These are phyloP conservation scores for Dianthus caryophyllus DNA, from an alignment of 148 eudicot genomes.

Conservation along the genomic window DNA sequence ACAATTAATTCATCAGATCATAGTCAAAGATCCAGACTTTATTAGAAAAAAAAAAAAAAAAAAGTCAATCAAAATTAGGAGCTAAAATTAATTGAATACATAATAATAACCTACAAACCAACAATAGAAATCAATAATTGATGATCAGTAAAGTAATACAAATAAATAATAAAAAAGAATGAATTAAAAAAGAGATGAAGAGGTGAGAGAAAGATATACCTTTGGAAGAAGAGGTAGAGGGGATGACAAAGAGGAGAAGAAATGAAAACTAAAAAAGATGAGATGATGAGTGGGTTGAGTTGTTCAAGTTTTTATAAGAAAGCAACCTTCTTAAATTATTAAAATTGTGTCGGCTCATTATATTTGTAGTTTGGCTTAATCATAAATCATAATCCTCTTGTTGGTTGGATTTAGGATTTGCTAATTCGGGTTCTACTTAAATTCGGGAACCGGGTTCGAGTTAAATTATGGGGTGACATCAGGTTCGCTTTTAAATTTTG, in stretches of 20 bases:
- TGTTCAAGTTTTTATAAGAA: slow-evolving; percentile 9
- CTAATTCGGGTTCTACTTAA: too few species aligned
- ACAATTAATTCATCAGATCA: background rate
- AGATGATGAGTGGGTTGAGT: slow-evolving; percentile 2
- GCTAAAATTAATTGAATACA: too few species aligned
- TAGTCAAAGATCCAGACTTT: slow-evolving; percentile 4
- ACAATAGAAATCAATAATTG: background rate
- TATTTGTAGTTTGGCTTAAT: too few species aligned
- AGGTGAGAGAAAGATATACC: slow-evolving; percentile 8
- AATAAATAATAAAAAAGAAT: background rate
- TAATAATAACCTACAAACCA: too few species aligned
- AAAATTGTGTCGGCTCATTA: too few species aligned
- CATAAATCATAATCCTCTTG: too few species aligned
- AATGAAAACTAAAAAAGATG: background rate
- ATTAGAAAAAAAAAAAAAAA: background rate
- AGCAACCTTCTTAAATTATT: background rate
- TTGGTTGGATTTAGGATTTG: too few species aligned
- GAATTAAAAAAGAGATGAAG: background rate
- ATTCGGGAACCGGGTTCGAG: too few species aligned
- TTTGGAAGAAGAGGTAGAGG: slow-evolving; percentile 2
- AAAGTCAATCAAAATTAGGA: too few species aligned
- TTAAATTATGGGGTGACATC: too few species aligned
- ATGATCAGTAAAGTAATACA: background rate
- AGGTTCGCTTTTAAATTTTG: too few species aligned
- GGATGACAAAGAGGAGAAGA: background rate